Evolutionary conservation across 2,329 filamentous ascomycete genomes (phyloP).

Genomic region (Knufia petricola): DNA sequence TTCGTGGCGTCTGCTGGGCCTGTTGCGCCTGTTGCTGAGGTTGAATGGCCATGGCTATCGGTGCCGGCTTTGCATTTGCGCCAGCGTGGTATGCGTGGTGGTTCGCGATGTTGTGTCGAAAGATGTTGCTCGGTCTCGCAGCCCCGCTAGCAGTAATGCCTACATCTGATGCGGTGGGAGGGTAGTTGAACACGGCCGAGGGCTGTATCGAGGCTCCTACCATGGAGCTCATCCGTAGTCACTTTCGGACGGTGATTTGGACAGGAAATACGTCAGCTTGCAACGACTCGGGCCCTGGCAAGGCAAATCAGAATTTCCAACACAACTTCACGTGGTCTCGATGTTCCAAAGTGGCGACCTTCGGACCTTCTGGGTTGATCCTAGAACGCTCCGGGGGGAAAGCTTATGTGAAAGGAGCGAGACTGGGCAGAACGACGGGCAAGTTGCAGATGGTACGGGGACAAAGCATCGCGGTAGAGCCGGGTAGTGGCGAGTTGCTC

Average conservation of each 20-base stretch:
- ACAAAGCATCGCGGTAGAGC: not conserved
- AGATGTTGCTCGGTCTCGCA: not conserved
- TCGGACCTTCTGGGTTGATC: not conserved
- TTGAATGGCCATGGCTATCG: not conserved
- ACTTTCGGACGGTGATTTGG: not conserved
- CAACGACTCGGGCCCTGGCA: not conserved
- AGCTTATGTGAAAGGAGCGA: not conserved
- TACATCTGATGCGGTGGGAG: not conserved
- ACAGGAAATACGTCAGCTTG: not conserved
- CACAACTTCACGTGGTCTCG: no score
- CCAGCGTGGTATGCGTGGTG: not conserved
- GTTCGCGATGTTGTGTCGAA: not conserved
- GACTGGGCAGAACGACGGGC: not conserved
- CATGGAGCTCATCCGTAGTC: not conserved
- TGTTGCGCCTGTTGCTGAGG: not conserved
- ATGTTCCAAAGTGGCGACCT: not conserved
- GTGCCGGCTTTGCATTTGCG: not conserved
- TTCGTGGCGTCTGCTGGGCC: conserved; percentile 1
- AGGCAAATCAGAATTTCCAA: not conserved
- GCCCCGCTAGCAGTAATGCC: not conserved
- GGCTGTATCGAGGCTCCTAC: not conserved
- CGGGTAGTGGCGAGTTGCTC: not conserved
- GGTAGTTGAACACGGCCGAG: not conserved
- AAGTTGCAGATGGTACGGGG: not conserved
- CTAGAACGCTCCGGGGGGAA: not conserved